phyloP scores from a whole-genome alignment of 1,284 basidiomycete genomes.

The Rhodotorula sp. region DNA sequence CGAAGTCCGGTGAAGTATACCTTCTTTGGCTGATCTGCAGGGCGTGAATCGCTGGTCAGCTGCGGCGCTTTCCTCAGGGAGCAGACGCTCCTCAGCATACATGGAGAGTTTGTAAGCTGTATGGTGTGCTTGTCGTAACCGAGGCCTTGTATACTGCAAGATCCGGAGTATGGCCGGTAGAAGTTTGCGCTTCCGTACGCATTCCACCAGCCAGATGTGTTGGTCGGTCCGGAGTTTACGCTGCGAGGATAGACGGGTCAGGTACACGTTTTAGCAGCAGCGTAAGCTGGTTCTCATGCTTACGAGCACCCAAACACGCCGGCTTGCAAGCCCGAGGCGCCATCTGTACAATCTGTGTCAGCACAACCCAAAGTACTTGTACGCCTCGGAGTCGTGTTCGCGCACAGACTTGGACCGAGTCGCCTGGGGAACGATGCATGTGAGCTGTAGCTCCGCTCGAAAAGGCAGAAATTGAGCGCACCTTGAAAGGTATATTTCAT shows the following conservation, averaged over 20 bases:
- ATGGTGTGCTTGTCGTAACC: constrained; percentile 23
- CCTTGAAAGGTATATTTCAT: constrained; percentile 17
- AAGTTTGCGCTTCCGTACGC: neutral
- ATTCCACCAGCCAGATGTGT: constrained; percentile 21
- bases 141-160: constrained; percentile 12
- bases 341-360: neutral
- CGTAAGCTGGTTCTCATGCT: neutral
- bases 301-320: constrained; percentile 25
- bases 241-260: neutral
- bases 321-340: constrained; percentile 5
- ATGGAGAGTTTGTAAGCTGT: constrained; percentile 11
- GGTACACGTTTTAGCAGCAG: neutral
- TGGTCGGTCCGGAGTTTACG: neutral
- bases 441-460: neutral
- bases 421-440: neutral
- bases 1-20: constrained; percentile 27
- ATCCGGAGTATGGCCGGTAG: constrained; percentile 15
- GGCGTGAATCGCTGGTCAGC: neutral
- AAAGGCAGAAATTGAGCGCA: neutral
- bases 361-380: neutral
- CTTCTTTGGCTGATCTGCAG: constrained; percentile 8
- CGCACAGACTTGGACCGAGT: constrained; percentile 22
- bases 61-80: too few species aligned
- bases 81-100: constrained; percentile 6
- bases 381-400: neutral